These are phyloP conservation scores for Ceratopteris richardii DNA, from an alignment of 75 land plant genomes.

Conservation along the genomic window DNA sequence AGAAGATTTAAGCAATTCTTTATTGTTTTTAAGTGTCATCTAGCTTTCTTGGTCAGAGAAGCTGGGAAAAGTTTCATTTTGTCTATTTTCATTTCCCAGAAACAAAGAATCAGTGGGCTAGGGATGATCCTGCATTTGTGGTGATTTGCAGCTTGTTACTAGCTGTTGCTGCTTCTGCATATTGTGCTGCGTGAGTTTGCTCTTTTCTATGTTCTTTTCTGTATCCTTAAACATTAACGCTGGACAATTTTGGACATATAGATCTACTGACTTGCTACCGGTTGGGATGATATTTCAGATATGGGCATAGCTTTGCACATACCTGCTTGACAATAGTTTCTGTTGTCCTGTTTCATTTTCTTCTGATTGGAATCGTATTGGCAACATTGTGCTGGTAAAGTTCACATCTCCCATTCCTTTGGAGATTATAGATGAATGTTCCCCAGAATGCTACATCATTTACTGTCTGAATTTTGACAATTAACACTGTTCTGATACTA, in stretches of 20 bases:
- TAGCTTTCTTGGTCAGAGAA: too few relatives aligned
- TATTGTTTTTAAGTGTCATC: too few relatives aligned
- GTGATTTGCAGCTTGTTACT: conserved; percentile 75
- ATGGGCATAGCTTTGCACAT: conserved; percentile 57
- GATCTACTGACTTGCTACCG: background rate
- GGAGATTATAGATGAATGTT: background rate
- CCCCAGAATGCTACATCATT: too few relatives aligned
- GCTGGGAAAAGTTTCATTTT: background rate
- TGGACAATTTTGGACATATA: background rate
- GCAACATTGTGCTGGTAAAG: conserved; percentile 61
- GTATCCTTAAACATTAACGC: background rate
- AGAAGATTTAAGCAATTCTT: too few relatives aligned
- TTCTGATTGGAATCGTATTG: conserved; percentile 55
- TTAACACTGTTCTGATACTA: too few relatives aligned
- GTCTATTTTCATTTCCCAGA: conserved; percentile 32
- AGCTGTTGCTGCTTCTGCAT: conserved; percentile 77
- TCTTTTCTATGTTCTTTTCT: background rate
- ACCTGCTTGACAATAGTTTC: conserved; percentile 61
- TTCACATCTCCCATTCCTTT: background rate
- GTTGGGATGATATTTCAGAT: conserved; percentile 39
- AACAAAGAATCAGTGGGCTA: conserved; percentile 99
- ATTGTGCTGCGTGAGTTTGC: conserved; percentile 84
- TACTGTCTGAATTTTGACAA: background rate
- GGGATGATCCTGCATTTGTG: conserved; percentile 96
- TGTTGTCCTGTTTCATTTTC: conserved; percentile 69